phyloP scores from a whole-genome alignment of 2,329 filamentous ascomycete species.

The Diaporthe amygdali region DNA sequence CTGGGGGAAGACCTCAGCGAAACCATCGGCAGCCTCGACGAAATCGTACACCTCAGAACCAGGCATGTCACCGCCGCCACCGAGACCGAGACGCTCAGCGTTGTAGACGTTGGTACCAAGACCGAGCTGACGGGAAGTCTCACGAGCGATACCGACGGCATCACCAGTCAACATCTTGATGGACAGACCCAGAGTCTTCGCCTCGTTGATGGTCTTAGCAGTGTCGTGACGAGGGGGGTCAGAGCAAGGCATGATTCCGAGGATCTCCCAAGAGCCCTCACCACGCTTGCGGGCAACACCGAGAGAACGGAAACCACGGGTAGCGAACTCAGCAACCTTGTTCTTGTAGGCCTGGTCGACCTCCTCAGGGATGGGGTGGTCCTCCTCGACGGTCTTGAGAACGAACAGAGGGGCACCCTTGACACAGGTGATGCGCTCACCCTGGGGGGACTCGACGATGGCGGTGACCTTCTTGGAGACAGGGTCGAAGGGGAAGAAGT shows the following conservation, averaged over 20 bases:
- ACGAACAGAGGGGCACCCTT: conserved; percentile 92
- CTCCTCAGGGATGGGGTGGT: conserved; percentile 77
- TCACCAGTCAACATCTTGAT: conserved; percentile 98
- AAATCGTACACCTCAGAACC: conserved; percentile 95
- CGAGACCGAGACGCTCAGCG: conserved; percentile 88
- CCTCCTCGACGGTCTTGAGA: conserved; percentile 84
- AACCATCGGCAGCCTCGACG: conserved; percentile 93
- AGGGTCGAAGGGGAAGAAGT: conserved; percentile 89
- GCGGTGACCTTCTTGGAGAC: conserved; percentile 93
- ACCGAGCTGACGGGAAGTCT: conserved; percentile 89
- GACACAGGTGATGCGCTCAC: conserved; percentile 85
- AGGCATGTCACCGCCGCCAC: conserved; percentile 89
- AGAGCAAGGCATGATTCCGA: conserved; percentile 94
- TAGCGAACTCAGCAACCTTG: conserved; percentile 90
- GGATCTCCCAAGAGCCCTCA: conserved; percentile 84
- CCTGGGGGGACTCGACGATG: conserved; percentile 80
- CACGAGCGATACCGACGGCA: conserved; percentile 89
- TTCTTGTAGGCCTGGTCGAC: conserved; percentile 88
- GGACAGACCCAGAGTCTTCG: conserved; percentile 83
- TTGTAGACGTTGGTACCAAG: conserved; percentile 95
- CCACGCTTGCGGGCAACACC: conserved; percentile 91
- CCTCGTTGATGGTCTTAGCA: conserved; percentile 87
- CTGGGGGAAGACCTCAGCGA: conserved; percentile 92
- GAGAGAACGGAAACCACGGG: conserved; percentile 91
- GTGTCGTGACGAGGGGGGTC: conserved; percentile 92